These are phyloP conservation scores for Coemansia sp. DNA, from an alignment of 192 early-diverging fungal species.

Conservation along the genomic window DNA sequence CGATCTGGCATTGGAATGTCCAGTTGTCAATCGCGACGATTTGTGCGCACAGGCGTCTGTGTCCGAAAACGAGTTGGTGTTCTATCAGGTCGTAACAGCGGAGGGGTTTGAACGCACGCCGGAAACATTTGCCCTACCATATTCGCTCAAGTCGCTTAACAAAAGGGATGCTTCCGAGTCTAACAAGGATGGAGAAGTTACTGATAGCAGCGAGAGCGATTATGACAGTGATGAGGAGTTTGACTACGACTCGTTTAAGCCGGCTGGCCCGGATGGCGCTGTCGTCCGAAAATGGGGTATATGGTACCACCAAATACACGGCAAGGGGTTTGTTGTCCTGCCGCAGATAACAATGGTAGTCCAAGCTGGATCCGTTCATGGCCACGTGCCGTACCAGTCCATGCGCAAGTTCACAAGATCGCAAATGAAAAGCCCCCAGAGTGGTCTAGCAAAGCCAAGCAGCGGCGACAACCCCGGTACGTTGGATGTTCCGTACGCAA, in stretches of 20 bases:
- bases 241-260: conserved; percentile 7
- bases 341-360: conserved; percentile 44
- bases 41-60: background rate
- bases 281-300: conserved; percentile 26
- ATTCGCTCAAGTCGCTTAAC: background rate
- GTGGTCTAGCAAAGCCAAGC: background rate
- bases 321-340: conserved; percentile 27
- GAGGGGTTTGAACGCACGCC: conserved; percentile 34
- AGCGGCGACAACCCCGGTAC: background rate
- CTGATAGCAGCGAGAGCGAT: conserved; percentile 17
- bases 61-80: conserved; percentile 28
- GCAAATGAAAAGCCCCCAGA: background rate
- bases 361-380: conserved; percentile 33
- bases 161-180: background rate
- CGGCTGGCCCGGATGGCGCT: background rate
- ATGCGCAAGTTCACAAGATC: conserved; percentile 9
- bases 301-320: conserved; percentile 34
- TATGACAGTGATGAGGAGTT: background rate
- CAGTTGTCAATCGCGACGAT: background rate
- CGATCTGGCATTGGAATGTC: conserved; percentile 18
- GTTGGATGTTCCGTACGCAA: conserved; percentile 20
- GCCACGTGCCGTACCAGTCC: conserved; percentile 39
- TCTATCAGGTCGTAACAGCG: conserved; percentile 36
- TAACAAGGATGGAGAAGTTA: background rate
- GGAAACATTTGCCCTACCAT: background rate